These are phyloP conservation scores for Penstemon eatonii DNA, from an alignment of 257 asterid genomes.

Conservation along the genomic window DNA sequence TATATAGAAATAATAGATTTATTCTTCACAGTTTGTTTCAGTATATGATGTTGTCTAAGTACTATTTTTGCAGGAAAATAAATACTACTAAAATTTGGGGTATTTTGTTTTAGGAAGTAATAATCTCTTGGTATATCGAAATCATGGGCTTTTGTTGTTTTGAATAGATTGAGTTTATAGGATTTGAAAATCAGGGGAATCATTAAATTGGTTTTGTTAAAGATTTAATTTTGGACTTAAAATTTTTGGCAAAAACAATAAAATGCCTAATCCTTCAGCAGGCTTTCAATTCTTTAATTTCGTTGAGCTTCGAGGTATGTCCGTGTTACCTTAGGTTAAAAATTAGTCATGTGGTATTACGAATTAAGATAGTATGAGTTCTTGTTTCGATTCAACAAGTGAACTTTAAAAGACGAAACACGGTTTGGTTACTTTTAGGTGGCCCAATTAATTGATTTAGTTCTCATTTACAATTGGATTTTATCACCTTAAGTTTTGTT, in stretches of 20 bases:
- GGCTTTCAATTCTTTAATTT: not conserved
- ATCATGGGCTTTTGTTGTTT: not conserved
- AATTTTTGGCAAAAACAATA: not conserved
- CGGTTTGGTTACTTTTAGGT: too few relatives aligned
- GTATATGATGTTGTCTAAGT: not conserved
- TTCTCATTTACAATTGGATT: too few relatives aligned
- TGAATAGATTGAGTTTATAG: slow-evolving; percentile 1
- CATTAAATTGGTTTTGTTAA: not conserved
- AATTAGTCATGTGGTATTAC: too few relatives aligned
- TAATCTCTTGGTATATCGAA: not conserved
- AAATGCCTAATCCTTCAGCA: not conserved
- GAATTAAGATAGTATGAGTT: too few relatives aligned
- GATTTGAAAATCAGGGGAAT: not conserved
- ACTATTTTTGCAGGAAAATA: not conserved
- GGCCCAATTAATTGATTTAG: too few relatives aligned
- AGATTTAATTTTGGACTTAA: not conserved
- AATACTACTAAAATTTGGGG: not conserved
- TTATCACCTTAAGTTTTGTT: too few relatives aligned
- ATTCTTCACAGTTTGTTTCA: slow-evolving; percentile 1
- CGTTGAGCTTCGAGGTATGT: not conserved
- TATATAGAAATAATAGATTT: slow-evolving; percentile 7
- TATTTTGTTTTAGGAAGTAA: slow-evolving; percentile 5
- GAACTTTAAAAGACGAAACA: too few relatives aligned
- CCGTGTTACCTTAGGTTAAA: too few relatives aligned
- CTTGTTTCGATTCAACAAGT: too few relatives aligned